Percentiles rank a stretch among this genome's conserved stretches.
phyloP scores from a whole-genome alignment of 177 flowering plant species.

The Vitis hybrid region DNA sequence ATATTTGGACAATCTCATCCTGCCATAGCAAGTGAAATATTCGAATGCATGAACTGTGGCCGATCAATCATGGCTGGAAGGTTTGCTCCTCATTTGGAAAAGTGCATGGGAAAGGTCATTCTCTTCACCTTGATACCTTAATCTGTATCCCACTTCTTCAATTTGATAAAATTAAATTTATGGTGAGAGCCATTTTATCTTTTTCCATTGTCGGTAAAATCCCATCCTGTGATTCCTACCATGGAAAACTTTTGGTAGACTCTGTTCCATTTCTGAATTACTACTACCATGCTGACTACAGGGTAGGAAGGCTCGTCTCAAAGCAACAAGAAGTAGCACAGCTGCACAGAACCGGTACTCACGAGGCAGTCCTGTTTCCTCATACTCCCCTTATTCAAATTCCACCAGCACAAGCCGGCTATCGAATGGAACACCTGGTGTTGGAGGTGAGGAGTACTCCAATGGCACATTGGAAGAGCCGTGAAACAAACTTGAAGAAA shows the following conservation, averaged over 20 bases:
- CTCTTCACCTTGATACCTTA: background rate
- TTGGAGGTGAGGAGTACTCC: slow-evolving; percentile 56
- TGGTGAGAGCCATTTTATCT: background rate
- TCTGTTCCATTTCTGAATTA: slow-evolving; percentile 12
- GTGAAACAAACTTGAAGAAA: slow-evolving; percentile 19
- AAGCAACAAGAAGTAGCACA: slow-evolving; percentile 77
- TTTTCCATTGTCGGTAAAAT: background rate
- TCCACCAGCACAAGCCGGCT: slow-evolving; percentile 40
- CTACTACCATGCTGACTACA: slow-evolving; percentile 21
- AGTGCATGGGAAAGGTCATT: slow-evolving; percentile 97
- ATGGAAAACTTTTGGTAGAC: background rate
- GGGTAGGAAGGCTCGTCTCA: slow-evolving; percentile 91
- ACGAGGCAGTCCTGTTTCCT: slow-evolving; percentile 58
- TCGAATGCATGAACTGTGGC: slow-evolving; percentile 97
- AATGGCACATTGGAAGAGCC: slow-evolving; percentile 58
- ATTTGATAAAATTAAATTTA: background rate
- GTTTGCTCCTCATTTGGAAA: slow-evolving; percentile 97
- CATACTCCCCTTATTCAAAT: slow-evolving; percentile 54
- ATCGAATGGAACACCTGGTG: slow-evolving; percentile 57
- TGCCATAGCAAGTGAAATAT: slow-evolving; percentile 75
- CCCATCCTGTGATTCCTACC: background rate
- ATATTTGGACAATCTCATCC: slow-evolving; percentile 98
- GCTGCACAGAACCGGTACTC: slow-evolving; percentile 68
- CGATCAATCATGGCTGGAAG: slow-evolving; percentile 85
- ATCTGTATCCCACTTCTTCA: background rate